Conservation (phyloP, 1,284 basidiomycete genomes). For the Xerocomus amazonicus region DNA sequence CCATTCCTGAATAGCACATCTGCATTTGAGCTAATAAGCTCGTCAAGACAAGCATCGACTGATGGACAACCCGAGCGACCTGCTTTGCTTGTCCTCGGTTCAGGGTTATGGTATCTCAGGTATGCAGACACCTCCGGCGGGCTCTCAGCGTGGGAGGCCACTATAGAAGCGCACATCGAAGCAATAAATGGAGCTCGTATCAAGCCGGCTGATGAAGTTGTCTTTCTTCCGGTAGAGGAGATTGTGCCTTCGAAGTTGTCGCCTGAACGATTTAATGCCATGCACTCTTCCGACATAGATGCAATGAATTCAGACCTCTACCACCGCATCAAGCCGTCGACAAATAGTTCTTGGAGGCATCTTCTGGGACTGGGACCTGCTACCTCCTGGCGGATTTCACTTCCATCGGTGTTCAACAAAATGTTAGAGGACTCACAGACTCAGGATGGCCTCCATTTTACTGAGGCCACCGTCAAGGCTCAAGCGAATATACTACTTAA, state of each 20-base stretch:
- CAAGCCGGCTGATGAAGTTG: conserved; percentile 62
- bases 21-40: conserved; percentile 37
- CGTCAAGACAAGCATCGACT: conserved; percentile 7
- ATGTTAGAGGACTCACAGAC: conserved; percentile 74
- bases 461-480: conserved; percentile 55
- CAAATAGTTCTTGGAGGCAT: conserved; percentile 32
- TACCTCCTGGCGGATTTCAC: conserved; percentile 44
- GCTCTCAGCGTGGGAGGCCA: conserved; percentile 70
- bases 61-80: conserved; percentile 32
- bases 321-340: conserved; percentile 57
- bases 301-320: conserved; percentile 84
- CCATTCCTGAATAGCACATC: conserved; percentile 76
- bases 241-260: conserved; percentile 59
- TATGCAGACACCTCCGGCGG: conserved; percentile 69
- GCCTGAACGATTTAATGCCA: conserved; percentile 58
- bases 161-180: conserved; percentile 61
- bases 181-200: conserved; percentile 38
- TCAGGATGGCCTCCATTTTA: conserved; percentile 81
- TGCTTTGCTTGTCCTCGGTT: conserved; percentile 75
- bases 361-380: conserved; percentile 20
- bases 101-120: conserved; percentile 85
- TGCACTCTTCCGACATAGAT: conserved; percentile 74
- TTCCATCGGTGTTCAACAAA: conserved; percentile 76
- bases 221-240: conserved; percentile 76
- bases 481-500: conserved; percentile 84